A percentile compares a stretch with the other conserved stretches of the same genome.
These are phyloP conservation scores for Nicotiana rustica DNA, from an alignment of 305 asterid species.

Conservation along the genomic window DNA sequence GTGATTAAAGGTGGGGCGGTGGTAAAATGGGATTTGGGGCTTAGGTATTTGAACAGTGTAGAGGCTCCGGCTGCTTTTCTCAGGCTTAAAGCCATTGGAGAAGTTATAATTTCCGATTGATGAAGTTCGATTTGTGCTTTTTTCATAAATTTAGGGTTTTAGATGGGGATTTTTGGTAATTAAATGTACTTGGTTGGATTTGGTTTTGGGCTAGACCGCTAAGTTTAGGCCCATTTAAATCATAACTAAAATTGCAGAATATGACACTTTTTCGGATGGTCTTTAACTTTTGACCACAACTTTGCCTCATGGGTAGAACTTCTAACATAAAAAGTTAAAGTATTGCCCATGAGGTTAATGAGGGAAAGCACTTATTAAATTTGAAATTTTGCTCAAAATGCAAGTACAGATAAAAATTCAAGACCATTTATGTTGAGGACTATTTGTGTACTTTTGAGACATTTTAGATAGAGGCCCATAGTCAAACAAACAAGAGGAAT, in stretches of 20 bases:
- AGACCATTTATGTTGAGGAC: too few species aligned
- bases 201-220: background rate
- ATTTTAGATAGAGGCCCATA: background rate
- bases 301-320: too few species aligned
- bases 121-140: background rate
- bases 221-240: too few species aligned
- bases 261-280: too few species aligned
- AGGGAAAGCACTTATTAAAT: too few species aligned
- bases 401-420: too few species aligned
- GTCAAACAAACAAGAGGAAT: background rate
- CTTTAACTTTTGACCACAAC: too few species aligned
- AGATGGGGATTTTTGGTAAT: background rate
- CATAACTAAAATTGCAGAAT: too few species aligned
- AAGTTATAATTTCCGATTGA: background rate
- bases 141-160: background rate
- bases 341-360: too few species aligned
- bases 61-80: slow-evolving; percentile 30
- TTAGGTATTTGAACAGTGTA: slow-evolving; percentile 26
- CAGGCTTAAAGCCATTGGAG: slow-evolving; percentile 26
- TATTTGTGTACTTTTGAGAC: background rate
- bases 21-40: background rate
- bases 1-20: background rate
- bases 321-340: too few species aligned
- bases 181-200: background rate
- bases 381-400: too few species aligned